Percentiles rank a stretch among this genome's conserved stretches.
These are phyloP conservation scores for Capsaspora owczarzaki DNA, from an alignment of 78 protist species.

Conservation along the genomic window DNA sequence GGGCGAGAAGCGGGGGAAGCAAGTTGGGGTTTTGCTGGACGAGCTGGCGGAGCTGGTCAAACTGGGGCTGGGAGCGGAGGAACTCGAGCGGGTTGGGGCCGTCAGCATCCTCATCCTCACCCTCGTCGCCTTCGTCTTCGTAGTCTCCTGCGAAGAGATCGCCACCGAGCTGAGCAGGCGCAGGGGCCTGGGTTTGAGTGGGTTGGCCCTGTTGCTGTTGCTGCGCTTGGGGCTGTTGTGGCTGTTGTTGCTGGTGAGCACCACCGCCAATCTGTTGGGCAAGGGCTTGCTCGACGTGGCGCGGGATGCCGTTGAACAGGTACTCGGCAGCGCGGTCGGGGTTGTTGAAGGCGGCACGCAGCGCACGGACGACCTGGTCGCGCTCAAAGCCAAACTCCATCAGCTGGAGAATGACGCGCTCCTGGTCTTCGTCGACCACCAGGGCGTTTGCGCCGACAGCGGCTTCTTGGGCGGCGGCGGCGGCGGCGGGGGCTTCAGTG, in stretches of 20 bases:
- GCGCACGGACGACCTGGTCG: conserved; percentile 41
- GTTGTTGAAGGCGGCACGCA: conserved; percentile 72
- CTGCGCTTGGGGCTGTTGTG: no score
- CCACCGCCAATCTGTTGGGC: no score
- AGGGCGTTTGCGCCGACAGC: background rate
- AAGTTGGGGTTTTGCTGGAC: conserved; percentile 45
- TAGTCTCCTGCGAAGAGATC: no score
- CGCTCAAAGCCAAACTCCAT: conserved; percentile 71
- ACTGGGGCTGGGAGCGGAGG: conserved; percentile 48
- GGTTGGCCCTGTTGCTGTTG: no score
- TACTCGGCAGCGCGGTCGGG: conserved; percentile 81
- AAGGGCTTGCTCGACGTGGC: no score
- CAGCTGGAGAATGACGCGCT: conserved; percentile 19
- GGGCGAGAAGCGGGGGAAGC: conserved; percentile 46
- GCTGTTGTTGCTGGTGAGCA: no score
- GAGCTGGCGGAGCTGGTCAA: conserved; percentile 37
- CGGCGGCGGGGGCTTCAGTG: background rate
- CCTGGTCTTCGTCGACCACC: background rate
- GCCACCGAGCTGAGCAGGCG: no score
- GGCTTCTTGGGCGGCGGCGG: background rate
- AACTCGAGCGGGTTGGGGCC: conserved; percentile 20
- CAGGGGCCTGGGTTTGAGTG: no score
- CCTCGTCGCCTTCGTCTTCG: no score
- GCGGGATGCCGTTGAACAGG: conserved; percentile 48
- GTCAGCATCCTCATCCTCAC: background rate